These are phyloP conservation scores for Didymella exigua DNA, from an alignment of 2,329 filamentous ascomycete genomes.

Conservation along the genomic window DNA sequence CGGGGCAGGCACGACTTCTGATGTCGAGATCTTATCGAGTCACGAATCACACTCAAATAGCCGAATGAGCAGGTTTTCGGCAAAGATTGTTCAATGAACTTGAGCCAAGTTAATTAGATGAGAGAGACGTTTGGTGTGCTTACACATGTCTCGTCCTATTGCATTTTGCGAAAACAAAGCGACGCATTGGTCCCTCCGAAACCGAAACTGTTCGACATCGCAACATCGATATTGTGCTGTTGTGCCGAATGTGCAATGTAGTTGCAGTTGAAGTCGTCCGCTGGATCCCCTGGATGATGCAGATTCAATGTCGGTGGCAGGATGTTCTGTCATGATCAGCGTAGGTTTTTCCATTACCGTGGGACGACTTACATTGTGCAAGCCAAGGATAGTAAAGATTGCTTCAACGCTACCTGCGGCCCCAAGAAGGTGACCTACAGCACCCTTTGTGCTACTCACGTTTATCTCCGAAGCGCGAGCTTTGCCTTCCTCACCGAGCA, in stretches of 20 bases:
- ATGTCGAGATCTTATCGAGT: conserved; percentile 23
- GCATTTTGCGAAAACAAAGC: conserved; percentile 70
- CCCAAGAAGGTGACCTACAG: conserved; percentile 87
- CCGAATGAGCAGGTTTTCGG: background rate
- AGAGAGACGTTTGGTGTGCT: background rate
- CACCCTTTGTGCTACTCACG: conserved; percentile 92
- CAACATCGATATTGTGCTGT: conserved; percentile 71
- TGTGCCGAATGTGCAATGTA: conserved; percentile 79
- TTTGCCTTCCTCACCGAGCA: conserved; percentile 75
- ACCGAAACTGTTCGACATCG: conserved; percentile 93
- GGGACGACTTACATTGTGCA: conserved; percentile 69
- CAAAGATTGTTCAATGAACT: background rate
- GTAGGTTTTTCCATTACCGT: background rate
- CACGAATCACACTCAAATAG: background rate
- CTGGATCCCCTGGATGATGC: conserved; percentile 62
- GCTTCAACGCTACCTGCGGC: conserved; percentile 91
- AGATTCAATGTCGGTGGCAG: conserved; percentile 90
- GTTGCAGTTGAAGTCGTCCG: conserved; percentile 76
- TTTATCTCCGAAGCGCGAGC: conserved; percentile 68
- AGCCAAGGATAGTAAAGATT: conserved; percentile 79
- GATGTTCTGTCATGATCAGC: conserved; percentile 61
- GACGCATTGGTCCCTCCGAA: conserved; percentile 97
- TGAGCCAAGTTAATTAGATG: background rate
- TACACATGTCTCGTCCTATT: conserved; percentile 22
- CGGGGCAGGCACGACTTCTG: conserved; percentile 21